phyloP scores from a whole-genome alignment of 2,329 filamentous ascomycete species.

The Dactylellina leptospora region DNA sequence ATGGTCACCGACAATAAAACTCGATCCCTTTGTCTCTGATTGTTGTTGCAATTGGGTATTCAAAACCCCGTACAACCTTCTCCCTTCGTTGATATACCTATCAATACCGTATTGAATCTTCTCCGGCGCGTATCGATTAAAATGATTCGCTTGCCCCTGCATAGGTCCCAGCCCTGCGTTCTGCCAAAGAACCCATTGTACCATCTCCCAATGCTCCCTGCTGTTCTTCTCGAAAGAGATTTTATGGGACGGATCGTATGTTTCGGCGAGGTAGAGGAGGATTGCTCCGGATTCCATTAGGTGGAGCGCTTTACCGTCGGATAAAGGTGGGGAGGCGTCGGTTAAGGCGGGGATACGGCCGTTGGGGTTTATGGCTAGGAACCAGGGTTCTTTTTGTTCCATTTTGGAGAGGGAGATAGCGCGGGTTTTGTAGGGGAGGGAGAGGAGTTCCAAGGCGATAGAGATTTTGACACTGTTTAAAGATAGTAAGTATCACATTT shows the following conservation, averaged over 20 bases:
- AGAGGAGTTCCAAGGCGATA: constrained; percentile 73
- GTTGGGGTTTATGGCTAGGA: constrained; percentile 90
- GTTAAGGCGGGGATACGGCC: constrained; percentile 88
- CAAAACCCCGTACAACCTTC: constrained; percentile 80
- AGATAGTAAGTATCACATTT: neutral
- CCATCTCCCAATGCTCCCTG: constrained; percentile 79
- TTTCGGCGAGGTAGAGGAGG: constrained; percentile 81
- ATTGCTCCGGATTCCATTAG: constrained; percentile 87
- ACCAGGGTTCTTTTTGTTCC: constrained; percentile 86
- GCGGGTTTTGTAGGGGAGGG: constrained; percentile 67
- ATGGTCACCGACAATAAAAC: constrained; percentile 73
- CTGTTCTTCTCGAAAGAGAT: constrained; percentile 78
- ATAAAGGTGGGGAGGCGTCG: constrained; percentile 71
- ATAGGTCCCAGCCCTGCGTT: constrained; percentile 83
- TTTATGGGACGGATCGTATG: constrained; percentile 83
- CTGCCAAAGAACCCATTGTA: constrained; percentile 81
- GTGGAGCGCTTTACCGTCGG: constrained; percentile 75
- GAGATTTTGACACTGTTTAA: constrained; percentile 75
- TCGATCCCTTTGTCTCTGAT: constrained; percentile 59
- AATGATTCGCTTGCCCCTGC: constrained; percentile 87
- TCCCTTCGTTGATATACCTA: constrained; percentile 82
- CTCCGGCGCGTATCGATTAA: constrained; percentile 81
- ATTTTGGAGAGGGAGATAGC: constrained; percentile 76
- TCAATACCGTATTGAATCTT: constrained; percentile 83
- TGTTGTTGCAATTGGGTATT: constrained; percentile 73